Evolutionary conservation across 2,329 filamentous ascomycete species (phyloP).

Genomic region (Venturia aucupariae): DNA sequence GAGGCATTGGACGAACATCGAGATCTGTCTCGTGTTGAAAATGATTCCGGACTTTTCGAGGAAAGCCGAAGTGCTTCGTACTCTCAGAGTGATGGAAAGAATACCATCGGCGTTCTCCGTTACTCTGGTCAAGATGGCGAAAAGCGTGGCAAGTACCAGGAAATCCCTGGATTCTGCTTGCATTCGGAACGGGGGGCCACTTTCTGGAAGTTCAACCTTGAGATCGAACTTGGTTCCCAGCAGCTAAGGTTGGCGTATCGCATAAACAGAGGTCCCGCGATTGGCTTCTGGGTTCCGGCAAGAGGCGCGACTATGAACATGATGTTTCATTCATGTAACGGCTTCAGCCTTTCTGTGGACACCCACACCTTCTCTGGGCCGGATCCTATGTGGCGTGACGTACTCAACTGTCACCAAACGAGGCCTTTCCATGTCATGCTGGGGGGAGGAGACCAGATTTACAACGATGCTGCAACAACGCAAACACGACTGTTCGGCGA

Average conservation of each 20-base stretch:
- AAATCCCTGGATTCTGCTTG: constrained; percentile 71
- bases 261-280: constrained; percentile 82
- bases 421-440: constrained; percentile 97
- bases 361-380: constrained; percentile 77
- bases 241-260: constrained; percentile 89
- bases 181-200: constrained; percentile 81
- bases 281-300: constrained; percentile 91
- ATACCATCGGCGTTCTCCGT: constrained; percentile 20
- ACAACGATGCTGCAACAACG: constrained; percentile 76
- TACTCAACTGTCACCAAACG: constrained; percentile 84
- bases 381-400: constrained; percentile 93
- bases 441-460: constrained; percentile 93
- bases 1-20: constrained; percentile 69
- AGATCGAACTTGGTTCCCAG: constrained; percentile 69
- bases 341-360: constrained; percentile 75
- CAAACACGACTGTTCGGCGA: constrained; percentile 68
- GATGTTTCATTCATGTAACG: constrained; percentile 98
- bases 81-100: background rate
- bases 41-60: constrained; percentile 79
- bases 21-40: constrained; percentile 72
- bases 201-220: constrained; percentile 95
- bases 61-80: constrained; percentile 44
- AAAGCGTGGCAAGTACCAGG: constrained; percentile 68
- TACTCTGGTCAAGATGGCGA: constrained; percentile 62
- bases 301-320: constrained; percentile 86